Evolutionary conservation across 176 grass and related monocot species (phyloP).

Genomic region (Bolboschoenus planiculmis): DNA sequence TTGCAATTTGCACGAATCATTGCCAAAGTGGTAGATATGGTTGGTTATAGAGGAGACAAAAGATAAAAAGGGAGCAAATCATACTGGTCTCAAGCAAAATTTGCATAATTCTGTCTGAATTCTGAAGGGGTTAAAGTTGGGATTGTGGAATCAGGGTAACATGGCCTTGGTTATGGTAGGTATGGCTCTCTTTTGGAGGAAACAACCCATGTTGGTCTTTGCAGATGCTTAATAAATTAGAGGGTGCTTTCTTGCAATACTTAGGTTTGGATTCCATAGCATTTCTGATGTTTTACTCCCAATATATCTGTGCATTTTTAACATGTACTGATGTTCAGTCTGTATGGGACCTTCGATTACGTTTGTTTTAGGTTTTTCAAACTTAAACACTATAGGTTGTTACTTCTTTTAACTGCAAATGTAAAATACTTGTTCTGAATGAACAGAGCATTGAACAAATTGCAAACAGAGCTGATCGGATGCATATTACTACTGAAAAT

Average conservation of each 20-base stretch:
- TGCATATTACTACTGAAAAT: slow-evolving; percentile 65
- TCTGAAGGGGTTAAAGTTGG: background rate
- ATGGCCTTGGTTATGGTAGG: background rate
- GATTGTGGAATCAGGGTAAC: background rate
- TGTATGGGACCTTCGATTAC: background rate
- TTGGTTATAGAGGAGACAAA: background rate
- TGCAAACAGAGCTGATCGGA: slow-evolving; percentile 73
- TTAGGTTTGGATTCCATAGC: background rate
- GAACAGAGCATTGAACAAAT: slow-evolving; percentile 94
- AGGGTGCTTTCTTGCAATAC: background rate
- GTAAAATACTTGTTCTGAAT: slow-evolving; percentile 18
- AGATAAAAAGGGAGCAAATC: background rate
- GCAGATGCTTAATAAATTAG: background rate
- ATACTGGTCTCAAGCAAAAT: background rate
- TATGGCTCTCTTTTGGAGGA: background rate
- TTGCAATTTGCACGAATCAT: background rate
- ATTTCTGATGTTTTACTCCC: background rate
- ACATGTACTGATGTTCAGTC: background rate
- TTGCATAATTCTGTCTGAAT: background rate
- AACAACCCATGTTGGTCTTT: background rate
- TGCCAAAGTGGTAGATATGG: background rate
- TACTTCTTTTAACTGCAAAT: slow-evolving; percentile 4
- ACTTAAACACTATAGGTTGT: background rate
- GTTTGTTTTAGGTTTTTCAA: background rate
- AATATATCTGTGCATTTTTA: background rate